These are phyloP conservation scores for Fusarium sterilihyphosum DNA, from an alignment of 2,329 filamentous ascomycete species.

Conservation along the genomic window DNA sequence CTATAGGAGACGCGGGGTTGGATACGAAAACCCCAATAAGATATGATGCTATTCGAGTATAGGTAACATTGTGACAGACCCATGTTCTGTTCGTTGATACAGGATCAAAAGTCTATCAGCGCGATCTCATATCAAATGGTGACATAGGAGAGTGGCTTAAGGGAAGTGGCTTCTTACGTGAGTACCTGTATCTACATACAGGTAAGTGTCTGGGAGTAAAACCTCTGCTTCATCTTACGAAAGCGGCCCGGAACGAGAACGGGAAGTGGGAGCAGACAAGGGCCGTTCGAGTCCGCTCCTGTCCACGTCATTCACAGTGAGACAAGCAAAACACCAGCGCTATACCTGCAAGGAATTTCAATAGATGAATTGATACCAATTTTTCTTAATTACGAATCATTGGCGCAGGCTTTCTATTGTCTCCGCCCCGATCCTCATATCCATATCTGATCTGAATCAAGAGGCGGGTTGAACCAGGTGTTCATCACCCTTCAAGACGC, in stretches of 20 bases:
- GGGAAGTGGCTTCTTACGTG: not conserved
- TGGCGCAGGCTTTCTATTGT: too few relatives aligned
- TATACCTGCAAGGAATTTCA: not conserved
- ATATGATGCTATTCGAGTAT: not conserved
- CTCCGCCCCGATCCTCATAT: not conserved
- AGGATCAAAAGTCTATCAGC: not conserved
- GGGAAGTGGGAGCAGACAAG: not conserved
- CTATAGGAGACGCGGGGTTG: not conserved
- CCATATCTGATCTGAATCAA: not conserved
- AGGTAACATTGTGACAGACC: not conserved
- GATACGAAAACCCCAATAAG: not conserved
- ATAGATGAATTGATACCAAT: not conserved
- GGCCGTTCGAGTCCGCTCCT: not conserved
- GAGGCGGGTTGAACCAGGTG: not conserved
- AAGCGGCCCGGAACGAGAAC: not conserved
- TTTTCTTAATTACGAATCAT: accelerated
- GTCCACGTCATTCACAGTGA: too few relatives aligned
- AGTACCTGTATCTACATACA: not conserved
- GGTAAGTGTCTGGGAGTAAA: not conserved
- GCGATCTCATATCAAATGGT: not conserved
- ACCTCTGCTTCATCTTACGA: not conserved
- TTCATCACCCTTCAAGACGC: not conserved
- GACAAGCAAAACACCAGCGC: not conserved
- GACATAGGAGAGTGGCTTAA: not conserved
- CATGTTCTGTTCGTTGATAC: not conserved